phyloP scores from a whole-genome alignment of 352 stramenopile genomes.

The Globisporangium middletonii region DNA sequence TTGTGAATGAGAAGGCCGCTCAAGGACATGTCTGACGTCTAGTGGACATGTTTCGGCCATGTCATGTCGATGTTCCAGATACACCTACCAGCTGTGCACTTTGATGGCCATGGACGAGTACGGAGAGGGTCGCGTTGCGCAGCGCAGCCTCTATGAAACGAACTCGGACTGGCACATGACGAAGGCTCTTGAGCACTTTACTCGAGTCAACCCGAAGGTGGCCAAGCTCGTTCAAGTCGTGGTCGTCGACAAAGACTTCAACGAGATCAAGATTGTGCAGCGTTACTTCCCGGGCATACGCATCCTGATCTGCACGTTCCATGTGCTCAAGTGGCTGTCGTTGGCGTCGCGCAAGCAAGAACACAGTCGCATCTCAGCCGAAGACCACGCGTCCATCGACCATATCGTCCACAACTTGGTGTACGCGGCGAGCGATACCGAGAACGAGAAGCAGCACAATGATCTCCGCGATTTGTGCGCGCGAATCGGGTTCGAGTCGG shows the following conservation, averaged over 20 bases:
- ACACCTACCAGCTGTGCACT: no score
- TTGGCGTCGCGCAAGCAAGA: slow-evolving; percentile 6
- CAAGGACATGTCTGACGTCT: no score
- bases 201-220: neutral
- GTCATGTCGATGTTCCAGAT: no score
- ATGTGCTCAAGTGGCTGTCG: slow-evolving; percentile 17
- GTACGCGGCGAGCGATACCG: neutral
- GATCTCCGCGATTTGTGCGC: slow-evolving; percentile 6
- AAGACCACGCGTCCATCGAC: slow-evolving; percentile 11
- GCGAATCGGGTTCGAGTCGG: neutral
- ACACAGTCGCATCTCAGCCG: slow-evolving; percentile 10
- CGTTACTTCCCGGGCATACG: slow-evolving; percentile 3
- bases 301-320: slow-evolving; percentile 13
- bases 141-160: no score
- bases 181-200: slow-evolving; percentile 7
- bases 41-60: no score
- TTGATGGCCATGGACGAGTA: no score
- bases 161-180: slow-evolving; percentile 7
- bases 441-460: slow-evolving; percentile 1
- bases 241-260: slow-evolving; percentile 17
- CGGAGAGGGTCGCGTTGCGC: no score
- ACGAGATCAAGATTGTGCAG: slow-evolving; percentile 14
- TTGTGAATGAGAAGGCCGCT: no score
- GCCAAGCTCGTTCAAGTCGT: slow-evolving; percentile 5
- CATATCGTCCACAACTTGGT: slow-evolving; percentile 18